These are phyloP conservation scores for Lophiostoma macrostomum DNA, from an alignment of 495 filamentous ascomycete species.

Conservation along the genomic window DNA sequence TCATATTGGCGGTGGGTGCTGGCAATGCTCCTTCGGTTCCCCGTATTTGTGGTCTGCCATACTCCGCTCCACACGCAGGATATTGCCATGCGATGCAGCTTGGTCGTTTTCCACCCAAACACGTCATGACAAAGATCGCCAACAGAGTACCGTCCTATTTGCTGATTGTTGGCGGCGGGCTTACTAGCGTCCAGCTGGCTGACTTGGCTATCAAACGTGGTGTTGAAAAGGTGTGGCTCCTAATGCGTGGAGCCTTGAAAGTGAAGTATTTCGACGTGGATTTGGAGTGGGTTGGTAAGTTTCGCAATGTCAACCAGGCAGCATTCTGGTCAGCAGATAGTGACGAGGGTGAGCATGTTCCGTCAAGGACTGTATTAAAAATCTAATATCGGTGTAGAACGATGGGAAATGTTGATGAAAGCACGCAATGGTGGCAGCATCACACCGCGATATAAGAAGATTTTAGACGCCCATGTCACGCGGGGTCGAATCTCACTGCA, in stretches of 20 bases:
- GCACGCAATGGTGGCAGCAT: conserved; percentile 63
- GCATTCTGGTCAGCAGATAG: conserved; percentile 53
- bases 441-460: conserved; percentile 56
- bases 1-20: conserved; percentile 58
- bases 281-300: conserved; percentile 65
- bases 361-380: neutral
- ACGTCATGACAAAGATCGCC: conserved; percentile 48
- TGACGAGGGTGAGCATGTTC: conserved; percentile 43
- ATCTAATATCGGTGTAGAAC: conserved; percentile 41
- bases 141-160: conserved; percentile 47
- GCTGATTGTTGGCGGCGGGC: conserved; percentile 59
- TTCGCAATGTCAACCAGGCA: conserved; percentile 61
- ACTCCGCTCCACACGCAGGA: conserved; percentile 40
- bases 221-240: conserved; percentile 42
- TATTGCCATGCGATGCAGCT: conserved; percentile 57
- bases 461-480: too few relatives aligned
- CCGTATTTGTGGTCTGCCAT: conserved; percentile 19
- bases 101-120: conserved; percentile 47
- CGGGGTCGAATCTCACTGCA: conserved; percentile 51
- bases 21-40: conserved; percentile 55
- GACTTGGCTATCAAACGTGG: conserved; percentile 55
- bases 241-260: conserved; percentile 57
- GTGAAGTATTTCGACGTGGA: conserved; percentile 64
- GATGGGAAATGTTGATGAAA: conserved; percentile 52
- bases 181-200: conserved; percentile 60